Evolutionary conservation across 345 rosid species (phyloP), one percentile per base, ranked within the genome.

Genomic region (Brassica incana): DNA sequence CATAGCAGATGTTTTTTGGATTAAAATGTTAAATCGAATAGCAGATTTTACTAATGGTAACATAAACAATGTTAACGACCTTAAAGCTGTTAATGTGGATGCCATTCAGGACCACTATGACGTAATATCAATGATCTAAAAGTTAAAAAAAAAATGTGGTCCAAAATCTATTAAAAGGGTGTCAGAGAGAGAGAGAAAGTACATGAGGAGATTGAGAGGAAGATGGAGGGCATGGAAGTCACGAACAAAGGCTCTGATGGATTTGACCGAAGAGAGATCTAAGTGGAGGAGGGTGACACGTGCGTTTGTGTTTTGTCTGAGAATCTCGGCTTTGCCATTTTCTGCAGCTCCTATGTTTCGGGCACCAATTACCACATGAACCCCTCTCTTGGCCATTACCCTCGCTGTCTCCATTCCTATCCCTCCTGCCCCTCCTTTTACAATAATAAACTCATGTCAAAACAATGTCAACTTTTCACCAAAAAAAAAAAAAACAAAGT

Each of bases 331-430:
- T 60, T 87, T 90, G 30, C 94, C 99, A 67, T 85, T 88, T 23
- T 83, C 85, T 14, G 96, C 97, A 70, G 93, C 91, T 16, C 79
- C 83, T 81, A 88, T 58, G 87, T 91, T 93, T 78, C 99, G 85
- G 9, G 94, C 98, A 8, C 85, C 98, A 14, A 95, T 89, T 1
- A 95, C 84, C 8, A 93, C 94, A 77, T 84, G 98, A 1, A 86
- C 99, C 48, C 83, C 84, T 6, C 87, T 85, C 36, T 84, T 80
- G 14, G 94, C 90, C 83, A 95, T 58, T 5, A 93, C 91, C 77
- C 93, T 87, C 50, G 93, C 88, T 4, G 99, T 91, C 87, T 95
- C 99, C 78, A 91, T 75, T 6, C 99, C 99, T 59, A 95, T 95
- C 29, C 99, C 99, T 73, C 91, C 86, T 2, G 97, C 90, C 58